A percentile compares a stretch with the other conserved stretches of the same genome.
phyloP scores from a whole-genome alignment of 257 asterid genomes.

The Cordia subcordata region DNA sequence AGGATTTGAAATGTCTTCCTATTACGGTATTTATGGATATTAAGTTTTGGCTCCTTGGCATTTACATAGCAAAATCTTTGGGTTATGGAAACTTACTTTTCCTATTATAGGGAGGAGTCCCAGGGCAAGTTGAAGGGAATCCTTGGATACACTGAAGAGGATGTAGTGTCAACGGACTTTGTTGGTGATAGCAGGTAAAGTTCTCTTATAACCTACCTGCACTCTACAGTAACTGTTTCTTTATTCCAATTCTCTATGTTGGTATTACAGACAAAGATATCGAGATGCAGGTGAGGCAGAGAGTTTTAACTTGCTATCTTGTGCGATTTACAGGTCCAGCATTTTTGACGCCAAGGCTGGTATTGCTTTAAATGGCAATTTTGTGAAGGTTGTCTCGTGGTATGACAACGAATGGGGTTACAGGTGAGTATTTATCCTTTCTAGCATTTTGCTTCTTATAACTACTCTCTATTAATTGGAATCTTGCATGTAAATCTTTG shows the following conservation, averaged over 20 bases:
- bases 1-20: constrained; percentile 5
- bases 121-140: constrained; percentile 81
- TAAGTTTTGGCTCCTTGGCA: neutral
- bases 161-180: constrained; percentile 87
- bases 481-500: neutral
- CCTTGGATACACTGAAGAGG: constrained; percentile 86
- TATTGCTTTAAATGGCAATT: constrained; percentile 63
- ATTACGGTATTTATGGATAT: neutral
- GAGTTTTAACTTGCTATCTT: neutral
- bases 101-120: constrained; percentile 61
- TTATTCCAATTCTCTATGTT: neutral
- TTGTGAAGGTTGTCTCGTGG: constrained; percentile 79
- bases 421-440: constrained; percentile 52
- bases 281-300: neutral
- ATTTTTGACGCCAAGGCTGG: constrained; percentile 94
- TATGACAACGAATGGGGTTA: constrained; percentile 94
- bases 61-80: neutral
- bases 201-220: neutral
- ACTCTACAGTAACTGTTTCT: neutral
- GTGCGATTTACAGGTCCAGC: constrained; percentile 55
- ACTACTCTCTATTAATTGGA: neutral
- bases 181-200: constrained; percentile 76
- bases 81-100: neutral
- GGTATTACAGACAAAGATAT: no score
- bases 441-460: neutral